phyloP scores from a whole-genome alignment of 1,284 basidiomycete genomes.

The Pseudozyma sp. region DNA sequence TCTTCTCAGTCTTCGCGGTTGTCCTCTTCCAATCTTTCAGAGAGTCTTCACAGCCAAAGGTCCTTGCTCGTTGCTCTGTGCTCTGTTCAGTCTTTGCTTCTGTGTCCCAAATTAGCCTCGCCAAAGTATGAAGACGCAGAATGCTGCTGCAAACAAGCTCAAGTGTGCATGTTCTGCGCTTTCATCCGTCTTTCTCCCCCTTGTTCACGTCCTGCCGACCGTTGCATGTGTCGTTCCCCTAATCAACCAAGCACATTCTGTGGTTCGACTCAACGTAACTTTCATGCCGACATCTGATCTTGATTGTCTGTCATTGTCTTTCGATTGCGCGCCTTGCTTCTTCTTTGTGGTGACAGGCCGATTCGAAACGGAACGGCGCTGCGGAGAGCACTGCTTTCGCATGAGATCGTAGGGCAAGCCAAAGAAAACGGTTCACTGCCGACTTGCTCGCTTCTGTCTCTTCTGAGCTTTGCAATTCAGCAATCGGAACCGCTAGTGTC shows the following conservation, averaged over 20 bases:
- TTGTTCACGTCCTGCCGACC: background rate
- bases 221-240: conserved; percentile 5
- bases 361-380: no score
- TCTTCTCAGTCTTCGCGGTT: background rate
- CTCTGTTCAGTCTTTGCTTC: background rate
- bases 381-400: no score
- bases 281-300: no score
- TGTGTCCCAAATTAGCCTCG: background rate
- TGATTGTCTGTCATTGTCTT: background rate
- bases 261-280: no score
- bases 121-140: background rate
- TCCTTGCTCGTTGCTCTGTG: background rate
- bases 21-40: background rate
- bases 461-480: no score
- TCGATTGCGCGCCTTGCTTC: background rate
- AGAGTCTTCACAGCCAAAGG: background rate
- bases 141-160: conserved; percentile 11
- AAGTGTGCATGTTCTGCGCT: conserved; percentile 11
- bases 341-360: no score
- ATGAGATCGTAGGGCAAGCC: no score
- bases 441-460: no score
- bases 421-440: no score
- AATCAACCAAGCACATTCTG: conserved; percentile 1
- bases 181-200: background rate
- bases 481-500: background rate